Evolutionary conservation across 768 basidiomycete genomes (phyloP), one percentile per base, ranked within the genome.

Genomic region (Hygrocybe coccinea): DNA sequence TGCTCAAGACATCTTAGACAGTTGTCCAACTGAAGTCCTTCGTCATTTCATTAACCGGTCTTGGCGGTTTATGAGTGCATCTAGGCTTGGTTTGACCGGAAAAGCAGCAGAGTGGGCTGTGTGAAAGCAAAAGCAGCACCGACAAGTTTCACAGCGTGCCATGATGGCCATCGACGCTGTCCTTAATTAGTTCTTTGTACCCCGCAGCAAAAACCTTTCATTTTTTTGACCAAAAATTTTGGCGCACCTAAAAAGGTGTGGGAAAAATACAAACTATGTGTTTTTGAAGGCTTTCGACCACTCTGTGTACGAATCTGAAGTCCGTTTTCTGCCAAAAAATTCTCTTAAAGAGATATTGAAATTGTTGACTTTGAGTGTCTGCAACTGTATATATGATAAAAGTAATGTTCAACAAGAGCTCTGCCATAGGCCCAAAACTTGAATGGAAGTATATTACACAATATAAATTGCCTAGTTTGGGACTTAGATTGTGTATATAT

Each of bases 41-140:
- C 56, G 57, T 1, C 58, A 64, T 5, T 77, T 76, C 53, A 68
- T 76, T 51, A 73, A 74, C 43, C 52, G 62, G 0, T 65, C 72
- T 0, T 74, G 67, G 67, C 33, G 63, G 1, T 77, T 73, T 52
- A 67, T 73, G 67, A 64, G 60, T 54, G 67, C 72, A 6, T 78
- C 76, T 50, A 58, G 60, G 5, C 24, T 52, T 9, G 72, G 74
- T 3, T 59, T 76, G 33, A 73, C 56, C 8, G 71, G 73, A 9
- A 64, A 65, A 29, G 73, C 71, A 33, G 75, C 72, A 12, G 71
- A 60, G 36, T 77, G 74, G 71, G 72, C 72, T 12, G 71, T 75
- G 1, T 46, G 54, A 14, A 70, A 71, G 60, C 71, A 75, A 55
- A 67, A 65, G 37, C 60, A 62, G 9, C 76, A 77, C 52, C 56